These are phyloP conservation scores for Globisporangium barbulae DNA, from an alignment of 352 stramenopile species.

Conservation along the genomic window DNA sequence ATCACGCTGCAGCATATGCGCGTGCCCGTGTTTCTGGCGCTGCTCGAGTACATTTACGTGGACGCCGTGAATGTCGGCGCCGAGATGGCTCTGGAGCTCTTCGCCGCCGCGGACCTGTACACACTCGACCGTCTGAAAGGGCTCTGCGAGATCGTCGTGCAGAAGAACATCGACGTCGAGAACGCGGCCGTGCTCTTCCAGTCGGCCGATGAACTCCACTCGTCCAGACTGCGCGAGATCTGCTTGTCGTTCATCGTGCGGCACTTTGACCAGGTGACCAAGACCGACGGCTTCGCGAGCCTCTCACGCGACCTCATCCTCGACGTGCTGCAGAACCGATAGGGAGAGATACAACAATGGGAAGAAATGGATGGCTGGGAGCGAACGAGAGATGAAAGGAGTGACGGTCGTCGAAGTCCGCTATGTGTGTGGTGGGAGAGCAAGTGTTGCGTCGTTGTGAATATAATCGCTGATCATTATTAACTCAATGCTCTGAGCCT, in stretches of 20 bases:
- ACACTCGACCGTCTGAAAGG: conserved; percentile 92
- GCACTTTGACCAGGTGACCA: conserved; percentile 90
- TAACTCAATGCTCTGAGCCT: background rate
- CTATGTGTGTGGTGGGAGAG: background rate
- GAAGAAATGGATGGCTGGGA: conserved; percentile 3
- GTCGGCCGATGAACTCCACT: conserved; percentile 82
- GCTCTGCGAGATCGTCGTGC: conserved; percentile 88
- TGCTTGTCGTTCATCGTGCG: conserved; percentile 88
- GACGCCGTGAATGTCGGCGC: conserved; percentile 91
- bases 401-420: background rate
- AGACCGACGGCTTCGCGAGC: conserved; percentile 85
- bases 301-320: conserved; percentile 88
- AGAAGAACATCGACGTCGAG: conserved; percentile 87
- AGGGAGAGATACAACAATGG: conserved; percentile 13
- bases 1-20: conserved; percentile 90
- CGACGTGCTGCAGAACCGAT: conserved; percentile 86
- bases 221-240: conserved; percentile 81
- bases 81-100: conserved; percentile 94
- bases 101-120: conserved; percentile 93
- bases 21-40: conserved; percentile 90
- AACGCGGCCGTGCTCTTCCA: conserved; percentile 87
- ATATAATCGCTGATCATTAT: conserved; percentile 11
- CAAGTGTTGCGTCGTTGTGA: conserved; percentile 10
- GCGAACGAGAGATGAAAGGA: conserved; percentile 8
- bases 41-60: conserved; percentile 97